Conservation (phyloP, 768 basidiomycete species). For the Aureoboletus auriporus region DNA sequence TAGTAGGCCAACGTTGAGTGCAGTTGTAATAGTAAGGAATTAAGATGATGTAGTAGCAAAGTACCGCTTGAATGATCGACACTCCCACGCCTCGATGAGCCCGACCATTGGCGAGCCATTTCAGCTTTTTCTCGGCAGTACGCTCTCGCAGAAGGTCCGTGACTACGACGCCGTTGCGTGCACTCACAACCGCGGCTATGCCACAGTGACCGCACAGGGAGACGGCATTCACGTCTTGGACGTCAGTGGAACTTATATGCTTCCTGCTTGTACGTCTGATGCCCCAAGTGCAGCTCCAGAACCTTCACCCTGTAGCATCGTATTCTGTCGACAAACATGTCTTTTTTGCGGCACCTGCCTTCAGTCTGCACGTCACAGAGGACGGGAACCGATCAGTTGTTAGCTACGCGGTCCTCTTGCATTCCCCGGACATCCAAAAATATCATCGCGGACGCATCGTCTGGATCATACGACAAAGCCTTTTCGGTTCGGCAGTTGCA, state of each 20-base stretch:
- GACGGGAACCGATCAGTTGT: conserved; percentile 35
- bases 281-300: conserved; percentile 45
- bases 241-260: conserved; percentile 37
- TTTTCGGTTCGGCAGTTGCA: conserved; percentile 32
- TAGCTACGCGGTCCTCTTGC: conserved; percentile 53
- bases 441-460: conserved; percentile 44
- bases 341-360: conserved; percentile 55
- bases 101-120: conserved; percentile 31
- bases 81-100: conserved; percentile 28
- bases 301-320: conserved; percentile 62
- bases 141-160: conserved; percentile 5
- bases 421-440: conserved; percentile 43
- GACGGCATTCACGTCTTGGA: conserved; percentile 77
- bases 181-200: conserved; percentile 36
- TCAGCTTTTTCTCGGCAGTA: conserved; percentile 24
- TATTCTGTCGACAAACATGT: conserved; percentile 68
- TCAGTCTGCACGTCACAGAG: conserved; percentile 37
- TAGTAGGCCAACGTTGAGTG: conserved; percentile 2
- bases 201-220: conserved; percentile 63
- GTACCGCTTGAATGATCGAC: not conserved
- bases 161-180: conserved; percentile 15
- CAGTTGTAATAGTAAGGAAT: not conserved
- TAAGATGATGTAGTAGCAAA: no score
- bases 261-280: conserved; percentile 8
- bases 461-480: conserved; percentile 58